These are phyloP conservation scores for Rickenella mellea DNA, from an alignment of 768 basidiomycete genomes.

Conservation along the genomic window DNA sequence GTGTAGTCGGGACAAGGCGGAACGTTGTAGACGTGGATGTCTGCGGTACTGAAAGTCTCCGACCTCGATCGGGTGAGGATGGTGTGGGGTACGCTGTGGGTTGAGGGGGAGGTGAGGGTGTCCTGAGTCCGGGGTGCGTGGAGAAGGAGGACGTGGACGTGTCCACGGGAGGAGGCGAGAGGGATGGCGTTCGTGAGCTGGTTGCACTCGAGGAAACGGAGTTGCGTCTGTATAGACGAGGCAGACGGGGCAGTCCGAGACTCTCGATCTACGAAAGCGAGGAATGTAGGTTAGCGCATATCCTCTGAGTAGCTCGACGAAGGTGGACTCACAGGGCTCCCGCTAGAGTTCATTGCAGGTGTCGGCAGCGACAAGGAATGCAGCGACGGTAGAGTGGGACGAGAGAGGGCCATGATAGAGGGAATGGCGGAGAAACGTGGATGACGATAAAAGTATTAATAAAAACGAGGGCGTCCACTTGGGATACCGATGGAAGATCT, in stretches of 20 bases:
- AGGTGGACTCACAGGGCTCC: constrained; percentile 2
- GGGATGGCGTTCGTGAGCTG: background rate
- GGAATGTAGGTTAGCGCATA: no score
- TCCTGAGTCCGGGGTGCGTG: constrained; percentile 27
- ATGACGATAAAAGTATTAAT: no score
- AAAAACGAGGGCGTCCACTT: no score
- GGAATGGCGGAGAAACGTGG: no score
- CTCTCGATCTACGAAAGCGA: no score
- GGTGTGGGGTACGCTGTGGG: background rate
- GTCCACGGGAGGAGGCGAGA: background rate
- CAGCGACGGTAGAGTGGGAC: constrained; percentile 46
- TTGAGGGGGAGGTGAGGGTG: constrained; percentile 16
- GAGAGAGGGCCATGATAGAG: constrained; percentile 9
- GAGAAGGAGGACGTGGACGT: constrained; percentile 12
- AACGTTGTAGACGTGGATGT: constrained; percentile 14
- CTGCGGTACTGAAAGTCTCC: no score
- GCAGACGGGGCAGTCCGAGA: background rate
- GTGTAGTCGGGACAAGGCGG: constrained; percentile 38
- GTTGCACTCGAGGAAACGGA: background rate
- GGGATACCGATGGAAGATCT: no score
- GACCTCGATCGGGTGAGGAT: constrained; percentile 5
- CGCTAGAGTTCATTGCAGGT: constrained; percentile 1
- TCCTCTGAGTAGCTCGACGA: no score
- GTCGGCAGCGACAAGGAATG: constrained; percentile 34
- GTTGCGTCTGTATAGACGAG: background rate